phyloP scores from a whole-genome alignment of 495 filamentous ascomycete species.

The Xylaria bambusicola region DNA sequence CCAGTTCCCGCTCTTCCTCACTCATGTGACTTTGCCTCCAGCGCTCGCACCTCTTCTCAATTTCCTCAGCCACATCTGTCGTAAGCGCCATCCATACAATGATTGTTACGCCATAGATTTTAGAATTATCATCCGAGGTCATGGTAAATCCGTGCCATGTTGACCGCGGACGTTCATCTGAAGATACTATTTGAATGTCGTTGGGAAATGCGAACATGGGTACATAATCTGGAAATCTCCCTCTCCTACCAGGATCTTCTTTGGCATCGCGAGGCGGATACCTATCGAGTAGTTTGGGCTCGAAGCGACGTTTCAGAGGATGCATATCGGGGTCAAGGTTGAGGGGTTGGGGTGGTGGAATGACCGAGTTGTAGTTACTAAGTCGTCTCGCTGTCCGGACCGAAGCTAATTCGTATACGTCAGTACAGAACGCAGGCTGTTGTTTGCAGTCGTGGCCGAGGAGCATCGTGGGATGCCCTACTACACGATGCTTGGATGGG shows the following conservation, averaged over 20 bases:
- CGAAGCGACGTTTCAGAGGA: constrained; percentile 88
- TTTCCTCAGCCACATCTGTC: constrained; percentile 74
- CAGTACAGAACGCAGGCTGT: constrained; percentile 31
- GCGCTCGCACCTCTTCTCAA: constrained; percentile 89
- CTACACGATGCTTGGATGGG: constrained; percentile 28
- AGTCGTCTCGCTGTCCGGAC: constrained; percentile 84
- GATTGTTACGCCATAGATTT: constrained; percentile 87
- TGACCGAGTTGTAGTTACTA: constrained; percentile 98
- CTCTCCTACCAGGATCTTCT: constrained; percentile 80
- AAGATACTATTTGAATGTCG: constrained; percentile 93
- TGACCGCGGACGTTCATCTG: constrained; percentile 86
- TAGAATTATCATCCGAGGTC: constrained; percentile 89
- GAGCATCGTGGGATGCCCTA: constrained; percentile 25
- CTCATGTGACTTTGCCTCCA: constrained; percentile 97
- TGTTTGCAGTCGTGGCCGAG: constrained; percentile 32
- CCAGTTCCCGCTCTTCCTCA: constrained; percentile 90
- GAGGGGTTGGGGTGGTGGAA: constrained; percentile 87
- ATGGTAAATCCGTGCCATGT: constrained; percentile 99
- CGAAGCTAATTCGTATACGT: constrained; percentile 64
- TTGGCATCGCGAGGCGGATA: constrained; percentile 82
- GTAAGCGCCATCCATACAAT: constrained; percentile 92
- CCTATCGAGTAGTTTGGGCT: constrained; percentile 89
- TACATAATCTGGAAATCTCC: constrained; percentile 92
- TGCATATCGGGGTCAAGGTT: constrained; percentile 92
- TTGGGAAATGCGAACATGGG: constrained; percentile 99